A percentile compares a stretch with the other conserved stretches of the same genome.
phyloP scores from a whole-genome alignment of 176 grass and related monocot species.

The Metroxylon sagu region DNA sequence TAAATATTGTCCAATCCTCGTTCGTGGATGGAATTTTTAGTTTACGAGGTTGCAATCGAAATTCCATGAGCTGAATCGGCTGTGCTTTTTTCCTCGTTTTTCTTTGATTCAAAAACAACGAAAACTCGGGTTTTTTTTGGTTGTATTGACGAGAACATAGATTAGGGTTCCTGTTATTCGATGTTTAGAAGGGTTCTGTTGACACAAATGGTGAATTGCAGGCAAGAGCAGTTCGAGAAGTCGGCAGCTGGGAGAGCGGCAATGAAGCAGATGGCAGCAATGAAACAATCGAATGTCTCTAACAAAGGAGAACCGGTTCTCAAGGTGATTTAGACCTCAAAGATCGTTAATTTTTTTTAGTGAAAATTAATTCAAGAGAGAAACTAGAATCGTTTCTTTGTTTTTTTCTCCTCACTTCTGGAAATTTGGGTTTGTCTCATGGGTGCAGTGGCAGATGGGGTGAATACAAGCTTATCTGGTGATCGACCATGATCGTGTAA shows the following conservation, averaged over 20 bases:
- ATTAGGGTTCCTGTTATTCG: too few species aligned
- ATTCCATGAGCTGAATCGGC: too few species aligned
- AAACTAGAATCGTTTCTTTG: background rate
- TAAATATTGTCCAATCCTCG: too few species aligned
- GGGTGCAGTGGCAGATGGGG: constrained; percentile 86
- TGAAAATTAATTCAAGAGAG: background rate
- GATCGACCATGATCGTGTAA: constrained; percentile 22
- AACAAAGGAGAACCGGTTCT: constrained; percentile 80
- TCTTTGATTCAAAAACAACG: too few species aligned
- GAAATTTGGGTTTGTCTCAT: constrained; percentile 10
- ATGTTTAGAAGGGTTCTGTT: too few species aligned
- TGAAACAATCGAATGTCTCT: constrained; percentile 55
- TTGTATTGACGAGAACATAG: too few species aligned
- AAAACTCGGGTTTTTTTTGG: too few species aligned
- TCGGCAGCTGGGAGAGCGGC: constrained; percentile 82
- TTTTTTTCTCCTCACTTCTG: constrained; percentile 1
- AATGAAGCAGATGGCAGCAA: constrained; percentile 68
- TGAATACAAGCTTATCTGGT: constrained; percentile 18
- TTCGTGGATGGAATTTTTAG: too few species aligned
- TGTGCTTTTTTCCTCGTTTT: too few species aligned
- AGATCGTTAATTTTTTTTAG: background rate
- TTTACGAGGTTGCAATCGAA: too few species aligned
- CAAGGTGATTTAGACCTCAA: constrained; percentile 33
- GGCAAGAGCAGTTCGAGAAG: constrained; percentile 72
- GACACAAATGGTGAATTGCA: constrained; percentile 11